phyloP scores from a whole-genome alignment of 2,329 filamentous ascomycete species.

The Beauveria brongniartii region DNA sequence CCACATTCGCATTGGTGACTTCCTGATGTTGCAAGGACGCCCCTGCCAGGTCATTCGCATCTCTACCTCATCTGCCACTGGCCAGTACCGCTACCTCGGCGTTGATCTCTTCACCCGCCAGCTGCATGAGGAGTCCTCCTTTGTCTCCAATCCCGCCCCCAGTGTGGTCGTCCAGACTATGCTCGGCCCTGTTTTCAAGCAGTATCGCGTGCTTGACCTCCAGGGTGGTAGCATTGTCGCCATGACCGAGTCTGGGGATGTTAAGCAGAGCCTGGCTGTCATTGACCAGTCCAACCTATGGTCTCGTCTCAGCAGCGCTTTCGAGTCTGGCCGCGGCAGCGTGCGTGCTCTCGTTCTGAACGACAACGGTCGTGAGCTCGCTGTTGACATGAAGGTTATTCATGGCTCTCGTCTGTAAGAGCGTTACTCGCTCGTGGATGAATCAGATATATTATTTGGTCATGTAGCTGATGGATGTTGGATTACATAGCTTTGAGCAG shows the following conservation, averaged over 20 bases:
- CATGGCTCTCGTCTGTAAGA: conserved; percentile 64
- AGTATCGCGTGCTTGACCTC: conserved; percentile 98
- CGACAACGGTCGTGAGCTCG: conserved; percentile 87
- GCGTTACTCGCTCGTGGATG: conserved; percentile 6
- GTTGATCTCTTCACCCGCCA: conserved; percentile 99
- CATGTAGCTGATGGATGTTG: conserved; percentile 12
- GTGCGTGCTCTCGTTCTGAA: conserved; percentile 94
- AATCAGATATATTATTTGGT: conserved; percentile 6
- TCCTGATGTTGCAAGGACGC: conserved; percentile 96
- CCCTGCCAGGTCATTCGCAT: conserved; percentile 99
- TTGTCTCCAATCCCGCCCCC: conserved; percentile 92
- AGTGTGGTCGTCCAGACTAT: conserved; percentile 99
- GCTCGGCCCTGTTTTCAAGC: conserved; percentile 99
- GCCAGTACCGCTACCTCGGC: conserved; percentile 99
- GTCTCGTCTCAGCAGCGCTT: conserved; percentile 70
- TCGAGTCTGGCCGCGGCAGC: conserved; percentile 85
- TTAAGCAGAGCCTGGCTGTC: conserved; percentile 91
- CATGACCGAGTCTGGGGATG: conserved; percentile 98
- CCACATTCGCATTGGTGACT: conserved; percentile 98
- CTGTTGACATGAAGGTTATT: conserved; percentile 98
- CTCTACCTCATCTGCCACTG: conserved; percentile 94
- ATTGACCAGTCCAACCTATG: conserved; percentile 92
- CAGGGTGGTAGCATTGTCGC: conserved; percentile 79
- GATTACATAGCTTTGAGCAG: conserved; percentile 5
- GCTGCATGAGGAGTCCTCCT: conserved; percentile 96